Evolutionary conservation across 805 yeast genomes (phyloP).

Genomic region (Candida ortonii): DNA sequence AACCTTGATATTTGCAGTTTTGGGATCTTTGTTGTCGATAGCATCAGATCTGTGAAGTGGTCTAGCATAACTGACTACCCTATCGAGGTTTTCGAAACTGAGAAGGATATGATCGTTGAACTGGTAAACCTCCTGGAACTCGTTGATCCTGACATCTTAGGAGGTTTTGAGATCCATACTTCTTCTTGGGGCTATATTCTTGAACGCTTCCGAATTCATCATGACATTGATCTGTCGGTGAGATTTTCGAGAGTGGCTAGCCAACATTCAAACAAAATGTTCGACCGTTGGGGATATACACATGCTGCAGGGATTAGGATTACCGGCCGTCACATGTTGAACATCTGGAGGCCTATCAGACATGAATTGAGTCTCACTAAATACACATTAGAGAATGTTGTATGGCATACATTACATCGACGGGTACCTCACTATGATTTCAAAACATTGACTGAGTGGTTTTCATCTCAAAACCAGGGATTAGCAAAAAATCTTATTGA

Average conservation of each 20-base stretch:
- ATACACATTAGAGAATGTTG: conserved; percentile 75
- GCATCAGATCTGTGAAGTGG: conserved; percentile 4
- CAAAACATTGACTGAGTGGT: conserved; percentile 47
- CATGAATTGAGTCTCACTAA: conserved; percentile 59
- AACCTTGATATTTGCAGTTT: conserved; percentile 34
- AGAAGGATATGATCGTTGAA: conserved; percentile 53
- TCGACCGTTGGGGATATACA: conserved; percentile 77
- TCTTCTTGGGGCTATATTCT: conserved; percentile 88
- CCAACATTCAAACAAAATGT: conserved; percentile 49
- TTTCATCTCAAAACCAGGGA: conserved; percentile 24
- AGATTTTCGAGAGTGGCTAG: conserved; percentile 58
- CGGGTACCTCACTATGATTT: conserved; percentile 63
- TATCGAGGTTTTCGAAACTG: conserved; percentile 46
- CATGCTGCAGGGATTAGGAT: conserved; percentile 69
- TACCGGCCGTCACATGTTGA: conserved; percentile 80
- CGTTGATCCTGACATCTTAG: conserved; percentile 82
- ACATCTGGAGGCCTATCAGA: conserved; percentile 77
- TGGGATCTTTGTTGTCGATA: conserved; percentile 35
- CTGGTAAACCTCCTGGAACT: conserved; percentile 53
- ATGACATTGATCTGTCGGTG: conserved; percentile 52
- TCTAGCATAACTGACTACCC: conserved; percentile 25
- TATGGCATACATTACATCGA: conserved; percentile 62
- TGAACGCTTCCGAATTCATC: conserved; percentile 51
- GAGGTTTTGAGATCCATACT: conserved; percentile 80
- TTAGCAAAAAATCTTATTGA: conserved; percentile 37